Percentiles rank a stretch among this genome's conserved stretches.
Evolutionary conservation across 306 rosid genomes (phyloP).

Genomic region (Echinosophora koreensis): DNA sequence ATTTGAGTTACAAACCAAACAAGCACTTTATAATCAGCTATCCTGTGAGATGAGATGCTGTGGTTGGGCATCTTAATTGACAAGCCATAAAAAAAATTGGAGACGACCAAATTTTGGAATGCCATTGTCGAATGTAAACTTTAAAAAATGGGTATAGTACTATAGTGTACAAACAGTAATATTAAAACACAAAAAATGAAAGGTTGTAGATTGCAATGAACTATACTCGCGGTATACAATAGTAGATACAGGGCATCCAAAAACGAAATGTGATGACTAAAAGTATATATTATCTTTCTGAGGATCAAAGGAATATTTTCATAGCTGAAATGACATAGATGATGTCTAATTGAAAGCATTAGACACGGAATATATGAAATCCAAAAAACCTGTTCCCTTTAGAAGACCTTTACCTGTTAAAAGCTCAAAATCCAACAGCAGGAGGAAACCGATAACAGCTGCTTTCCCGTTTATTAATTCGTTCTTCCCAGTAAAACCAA

Average conservation of each 20-base stretch:
- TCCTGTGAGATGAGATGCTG: neutral
- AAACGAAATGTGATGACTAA: slow-evolving; percentile 28
- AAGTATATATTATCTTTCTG: slow-evolving; percentile 22
- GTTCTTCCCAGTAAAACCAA: slow-evolving; percentile 79
- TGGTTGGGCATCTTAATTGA: slow-evolving; percentile 16
- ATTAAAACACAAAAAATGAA: neutral
- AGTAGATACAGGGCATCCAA: slow-evolving; percentile 38
- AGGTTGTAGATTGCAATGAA: slow-evolving; percentile 33
- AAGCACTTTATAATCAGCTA: neutral
- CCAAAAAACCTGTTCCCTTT: slow-evolving; percentile 97
- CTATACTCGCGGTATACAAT: slow-evolving; percentile 45
- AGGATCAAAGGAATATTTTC: slow-evolving; percentile 2
- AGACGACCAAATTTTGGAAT: slow-evolving; percentile 7
- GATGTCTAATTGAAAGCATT: slow-evolving; percentile 67
- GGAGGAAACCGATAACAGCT: slow-evolving; percentile 82
- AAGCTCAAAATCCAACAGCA: slow-evolving; percentile 92
- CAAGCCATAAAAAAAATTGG: neutral
- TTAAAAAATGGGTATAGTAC: slow-evolving; percentile 33
- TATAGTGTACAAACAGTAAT: slow-evolving; percentile 27
- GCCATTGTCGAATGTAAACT: slow-evolving; percentile 19
- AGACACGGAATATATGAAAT: slow-evolving; percentile 74
- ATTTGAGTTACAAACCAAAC: neutral
- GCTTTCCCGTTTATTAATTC: slow-evolving; percentile 94
- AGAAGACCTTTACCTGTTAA: slow-evolving; percentile 94
- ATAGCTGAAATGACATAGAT: slow-evolving; percentile 3